These are phyloP conservation scores for Elaeis guineensis DNA, from an alignment of 176 grass and related monocot species.

Conservation along the genomic window DNA sequence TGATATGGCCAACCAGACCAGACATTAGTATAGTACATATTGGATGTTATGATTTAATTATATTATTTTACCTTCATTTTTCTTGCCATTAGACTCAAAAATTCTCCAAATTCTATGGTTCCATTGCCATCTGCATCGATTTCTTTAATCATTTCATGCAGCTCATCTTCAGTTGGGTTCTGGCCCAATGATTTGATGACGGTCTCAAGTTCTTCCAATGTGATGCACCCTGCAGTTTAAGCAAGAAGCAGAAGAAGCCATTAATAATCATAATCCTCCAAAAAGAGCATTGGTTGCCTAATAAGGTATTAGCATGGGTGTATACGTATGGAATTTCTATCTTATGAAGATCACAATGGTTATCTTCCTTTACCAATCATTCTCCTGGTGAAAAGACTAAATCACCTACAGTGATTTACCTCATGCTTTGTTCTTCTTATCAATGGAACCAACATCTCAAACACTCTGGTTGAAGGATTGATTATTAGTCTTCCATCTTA, in stretches of 20 bases:
- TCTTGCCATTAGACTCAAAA: slow-evolving; percentile 50
- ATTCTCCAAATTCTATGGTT: slow-evolving; percentile 72
- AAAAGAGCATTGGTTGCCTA: background rate
- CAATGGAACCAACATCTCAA: too few species aligned
- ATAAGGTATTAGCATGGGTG: background rate
- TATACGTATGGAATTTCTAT: too few species aligned
- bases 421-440: too few species aligned
- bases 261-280: background rate
- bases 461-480: too few species aligned
- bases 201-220: slow-evolving; percentile 54
- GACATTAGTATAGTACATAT: too few species aligned
- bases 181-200: slow-evolving; percentile 70
- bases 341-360: too few species aligned
- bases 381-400: too few species aligned
- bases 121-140: slow-evolving; percentile 76
- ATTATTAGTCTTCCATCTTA: too few species aligned
- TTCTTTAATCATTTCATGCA: slow-evolving; percentile 69
- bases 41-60: background rate
- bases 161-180: slow-evolving; percentile 37
- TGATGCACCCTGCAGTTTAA: slow-evolving; percentile 47
- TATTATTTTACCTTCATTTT: slow-evolving; percentile 27
- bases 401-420: too few species aligned
- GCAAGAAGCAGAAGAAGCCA: background rate
- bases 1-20: too few species aligned
- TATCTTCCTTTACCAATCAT: too few species aligned